Conservation (phyloP, 306 rosid species). For the Cucumis melo region DNA sequence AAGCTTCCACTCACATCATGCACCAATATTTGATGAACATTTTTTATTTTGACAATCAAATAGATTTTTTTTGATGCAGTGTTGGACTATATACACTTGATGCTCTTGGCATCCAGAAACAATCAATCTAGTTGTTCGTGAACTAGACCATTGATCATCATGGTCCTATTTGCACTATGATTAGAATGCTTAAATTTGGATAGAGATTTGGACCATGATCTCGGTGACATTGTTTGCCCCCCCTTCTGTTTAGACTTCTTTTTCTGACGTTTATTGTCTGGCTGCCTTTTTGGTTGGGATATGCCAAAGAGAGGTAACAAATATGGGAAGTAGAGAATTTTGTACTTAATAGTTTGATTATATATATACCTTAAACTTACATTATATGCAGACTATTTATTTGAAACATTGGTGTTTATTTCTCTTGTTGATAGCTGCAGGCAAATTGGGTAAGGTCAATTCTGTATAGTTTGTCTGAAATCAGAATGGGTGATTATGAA, state of each 20-base stretch:
- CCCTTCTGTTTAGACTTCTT: neutral
- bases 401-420: neutral
- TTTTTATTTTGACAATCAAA: neutral
- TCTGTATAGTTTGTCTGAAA: neutral
- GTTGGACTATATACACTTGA: neutral
- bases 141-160: neutral
- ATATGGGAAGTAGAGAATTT: neutral
- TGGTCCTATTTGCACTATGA: neutral
- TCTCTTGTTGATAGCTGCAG: neutral
- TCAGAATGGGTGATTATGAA: neutral
- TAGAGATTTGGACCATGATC: neutral
- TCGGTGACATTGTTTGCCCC: neutral
- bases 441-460: neutral
- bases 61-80: neutral
- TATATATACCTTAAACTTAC: neutral
- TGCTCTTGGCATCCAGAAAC: neutral
- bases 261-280: neutral
- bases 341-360: neutral
- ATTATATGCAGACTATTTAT: neutral
- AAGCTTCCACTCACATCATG: neutral
- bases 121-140: neutral
- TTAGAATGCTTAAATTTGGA: neutral
- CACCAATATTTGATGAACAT: neutral
- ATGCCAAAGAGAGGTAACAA: neutral
- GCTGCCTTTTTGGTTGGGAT: neutral